These are phyloP conservation scores for Vitis rotundifolia DNA, from an alignment of 164 flowering plant species.

Conservation along the genomic window DNA sequence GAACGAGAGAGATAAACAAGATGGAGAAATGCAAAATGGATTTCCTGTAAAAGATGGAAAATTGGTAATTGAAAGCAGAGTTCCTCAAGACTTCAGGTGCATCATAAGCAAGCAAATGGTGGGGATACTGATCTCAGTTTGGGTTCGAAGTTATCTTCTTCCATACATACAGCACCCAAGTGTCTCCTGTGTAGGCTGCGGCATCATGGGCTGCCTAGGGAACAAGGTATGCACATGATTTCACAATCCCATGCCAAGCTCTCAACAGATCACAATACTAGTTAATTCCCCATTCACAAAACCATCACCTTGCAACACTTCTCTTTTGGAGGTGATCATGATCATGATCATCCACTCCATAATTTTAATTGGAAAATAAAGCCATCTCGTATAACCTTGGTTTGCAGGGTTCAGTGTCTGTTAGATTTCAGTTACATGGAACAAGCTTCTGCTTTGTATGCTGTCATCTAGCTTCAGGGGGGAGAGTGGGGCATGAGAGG, in stretches of 20 bases:
- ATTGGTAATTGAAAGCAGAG: conserved; percentile 3
- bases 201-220: conserved; percentile 79
- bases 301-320: too few species aligned
- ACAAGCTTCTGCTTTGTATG: conserved; percentile 87
- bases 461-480: conserved; percentile 75
- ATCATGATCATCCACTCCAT: too few species aligned
- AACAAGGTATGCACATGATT: conserved; percentile 52
- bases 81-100: conserved; percentile 42
- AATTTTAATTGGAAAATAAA: too few species aligned
- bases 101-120: conserved; percentile 79
- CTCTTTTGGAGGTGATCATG: too few species aligned
- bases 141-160: conserved; percentile 56
- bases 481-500: conserved; percentile 56
- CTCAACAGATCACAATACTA: too few species aligned
- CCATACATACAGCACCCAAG: conserved; percentile 43
- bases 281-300: too few species aligned
- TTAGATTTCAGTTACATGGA: conserved; percentile 58
- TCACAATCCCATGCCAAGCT: too few species aligned
- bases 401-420: conserved; percentile 73
- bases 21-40: background rate
- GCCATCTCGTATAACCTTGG: too few species aligned
- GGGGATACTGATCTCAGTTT: conserved; percentile 62
- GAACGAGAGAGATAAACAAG: background rate
- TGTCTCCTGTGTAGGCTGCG: conserved; percentile 78
- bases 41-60: conserved; percentile 15